Evolutionary conservation across 495 filamentous ascomycete species (phyloP).

Genomic region (Collariella sp.): DNA sequence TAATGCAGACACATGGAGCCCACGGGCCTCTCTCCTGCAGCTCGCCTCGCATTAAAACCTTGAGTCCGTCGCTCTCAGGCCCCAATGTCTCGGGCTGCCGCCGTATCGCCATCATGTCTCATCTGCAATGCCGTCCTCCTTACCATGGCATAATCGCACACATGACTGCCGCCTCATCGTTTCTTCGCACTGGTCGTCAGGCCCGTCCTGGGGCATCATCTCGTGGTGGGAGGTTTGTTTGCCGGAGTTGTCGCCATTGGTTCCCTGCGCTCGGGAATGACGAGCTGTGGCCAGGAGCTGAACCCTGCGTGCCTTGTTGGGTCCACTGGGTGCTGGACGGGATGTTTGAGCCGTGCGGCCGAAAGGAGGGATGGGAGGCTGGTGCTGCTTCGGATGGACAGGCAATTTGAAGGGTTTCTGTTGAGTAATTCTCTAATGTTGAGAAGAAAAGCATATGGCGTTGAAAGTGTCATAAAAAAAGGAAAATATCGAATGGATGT

Average conservation of each 20-base stretch:
- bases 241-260: background rate
- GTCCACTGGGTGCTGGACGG: background rate
- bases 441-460: too few relatives aligned
- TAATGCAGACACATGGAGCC: conserved; percentile 1
- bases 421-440: too few relatives aligned
- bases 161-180: background rate
- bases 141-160: background rate
- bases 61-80: background rate
- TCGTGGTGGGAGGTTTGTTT: background rate
- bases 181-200: conserved; percentile 2
- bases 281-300: background rate
- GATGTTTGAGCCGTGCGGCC: conserved; percentile 18
- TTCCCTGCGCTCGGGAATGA: background rate
- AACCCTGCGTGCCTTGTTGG: background rate
- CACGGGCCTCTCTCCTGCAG: conserved; percentile 12
- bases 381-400: background rate
- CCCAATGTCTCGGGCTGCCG: conserved; percentile 6
- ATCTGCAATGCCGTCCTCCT: background rate
- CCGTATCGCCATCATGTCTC: conserved; percentile 4
- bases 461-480: too few relatives aligned
- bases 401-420: too few relatives aligned
- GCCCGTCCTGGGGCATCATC: too few relatives aligned
- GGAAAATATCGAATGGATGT: too few relatives aligned
- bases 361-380: conserved; percentile 14
- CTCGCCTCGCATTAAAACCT: background rate